Evolutionary conservation across 1,139 yeast genomes (phyloP).

Genomic region (Sugiyamaella novakii): DNA sequence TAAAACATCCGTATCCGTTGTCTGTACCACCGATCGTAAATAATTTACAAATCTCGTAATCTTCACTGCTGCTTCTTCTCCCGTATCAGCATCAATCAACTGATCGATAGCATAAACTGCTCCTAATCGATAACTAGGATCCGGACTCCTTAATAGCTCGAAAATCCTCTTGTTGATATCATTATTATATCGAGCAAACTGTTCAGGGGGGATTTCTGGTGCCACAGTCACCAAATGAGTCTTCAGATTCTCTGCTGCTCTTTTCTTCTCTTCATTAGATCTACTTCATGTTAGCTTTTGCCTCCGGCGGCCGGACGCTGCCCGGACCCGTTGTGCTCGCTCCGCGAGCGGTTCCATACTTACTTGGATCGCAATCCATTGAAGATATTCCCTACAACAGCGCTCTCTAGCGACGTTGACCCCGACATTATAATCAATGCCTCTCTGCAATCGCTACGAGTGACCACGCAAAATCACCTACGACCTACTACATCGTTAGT

Average conservation of each 20-base stretch:
- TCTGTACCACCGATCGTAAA: constrained; percentile 74
- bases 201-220: constrained; percentile 75
- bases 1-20: constrained; percentile 83
- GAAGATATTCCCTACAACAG: constrained; percentile 1
- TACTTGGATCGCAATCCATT: background rate
- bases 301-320: no score
- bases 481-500: no score
- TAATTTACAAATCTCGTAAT: constrained; percentile 91
- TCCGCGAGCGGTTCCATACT: no score
- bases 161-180: constrained; percentile 86
- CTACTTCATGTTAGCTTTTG: no score
- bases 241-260: constrained; percentile 63
- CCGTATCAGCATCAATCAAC: constrained; percentile 74
- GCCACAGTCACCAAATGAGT: constrained; percentile 69
- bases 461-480: no score
- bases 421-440: background rate
- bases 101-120: constrained; percentile 91
- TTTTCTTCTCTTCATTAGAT: constrained; percentile 37
- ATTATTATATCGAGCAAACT: constrained; percentile 76
- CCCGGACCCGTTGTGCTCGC: no score
- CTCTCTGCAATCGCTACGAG: no score
- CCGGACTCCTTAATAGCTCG: constrained; percentile 77
- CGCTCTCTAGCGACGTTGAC: constrained; percentile 6
- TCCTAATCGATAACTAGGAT: constrained; percentile 73
- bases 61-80: constrained; percentile 80